Percentiles rank a stretch among this genome's conserved stretches.
Conservation (phyloP, 1,284 basidiomycete genomes). For the Malassezia equina region DNA sequence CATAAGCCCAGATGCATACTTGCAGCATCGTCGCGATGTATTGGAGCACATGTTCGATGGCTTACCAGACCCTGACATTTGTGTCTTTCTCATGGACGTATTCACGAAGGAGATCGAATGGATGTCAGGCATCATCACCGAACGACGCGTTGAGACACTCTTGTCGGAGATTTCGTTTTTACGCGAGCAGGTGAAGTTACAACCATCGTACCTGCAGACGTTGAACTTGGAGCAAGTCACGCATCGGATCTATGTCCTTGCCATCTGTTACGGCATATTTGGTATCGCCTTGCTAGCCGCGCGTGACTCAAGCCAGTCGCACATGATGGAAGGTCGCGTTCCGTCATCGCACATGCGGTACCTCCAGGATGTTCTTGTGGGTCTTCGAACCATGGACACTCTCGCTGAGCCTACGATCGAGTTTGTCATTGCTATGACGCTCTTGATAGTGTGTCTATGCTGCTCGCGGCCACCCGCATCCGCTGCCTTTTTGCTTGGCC, state of each 20-base stretch:
- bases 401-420: conserved; percentile 31
- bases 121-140: conserved; percentile 23
- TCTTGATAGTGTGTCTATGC: conserved; percentile 19
- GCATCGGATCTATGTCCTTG: not conserved
- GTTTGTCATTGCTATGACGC: conserved; percentile 21
- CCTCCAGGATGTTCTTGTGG: conserved; percentile 26
- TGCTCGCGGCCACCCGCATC: conserved; percentile 24
- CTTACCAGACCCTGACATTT: conserved; percentile 20
- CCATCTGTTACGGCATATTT: not conserved
- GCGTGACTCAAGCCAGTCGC: not conserved
- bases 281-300: conserved; percentile 6
- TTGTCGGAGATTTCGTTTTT: conserved; percentile 15
- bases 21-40: not conserved
- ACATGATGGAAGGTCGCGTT: not conserved
- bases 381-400: conserved; percentile 26
- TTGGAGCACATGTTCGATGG: conserved; percentile 21
- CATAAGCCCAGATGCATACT: not conserved
- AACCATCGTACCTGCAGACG: not conserved
- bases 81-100: conserved; percentile 18
- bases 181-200: not conserved
- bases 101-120: conserved; percentile 29
- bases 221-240: not conserved
- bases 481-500: conserved; percentile 22
- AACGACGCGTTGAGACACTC: conserved; percentile 15
- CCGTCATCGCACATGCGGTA: conserved; percentile 19